Percentiles rank a stretch among this genome's conserved stretches.
Conservation (phyloP, 768 basidiomycete species). For the Tulasnella sp. region DNA sequence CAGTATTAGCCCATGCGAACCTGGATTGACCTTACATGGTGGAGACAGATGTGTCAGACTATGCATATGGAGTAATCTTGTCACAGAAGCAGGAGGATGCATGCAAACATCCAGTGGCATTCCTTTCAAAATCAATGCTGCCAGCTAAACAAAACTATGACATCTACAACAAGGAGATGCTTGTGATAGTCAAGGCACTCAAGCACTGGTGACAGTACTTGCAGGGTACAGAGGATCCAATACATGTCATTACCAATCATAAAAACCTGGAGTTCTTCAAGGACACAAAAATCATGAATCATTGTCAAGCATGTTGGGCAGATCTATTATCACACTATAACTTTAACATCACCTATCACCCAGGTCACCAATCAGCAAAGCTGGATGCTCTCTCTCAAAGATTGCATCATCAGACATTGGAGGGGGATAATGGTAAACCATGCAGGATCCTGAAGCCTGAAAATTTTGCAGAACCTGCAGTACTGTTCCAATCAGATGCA, state of each 20-base stretch:
- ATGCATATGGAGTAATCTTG: conserved; percentile 14
- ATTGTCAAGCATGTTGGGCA: conserved; percentile 21
- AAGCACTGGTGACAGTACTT: conserved; percentile 16
- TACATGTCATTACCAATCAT: conserved; percentile 18
- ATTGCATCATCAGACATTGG: neutral
- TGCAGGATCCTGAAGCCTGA: neutral
- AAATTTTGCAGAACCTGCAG: neutral
- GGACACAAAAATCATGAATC: conserved; percentile 12
- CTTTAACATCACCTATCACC: conserved; percentile 15
- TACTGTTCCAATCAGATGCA: neutral
- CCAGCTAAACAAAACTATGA: conserved; percentile 19
- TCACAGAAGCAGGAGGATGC: conserved; percentile 7
- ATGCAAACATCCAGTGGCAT: conserved; percentile 9
- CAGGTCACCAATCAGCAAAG: conserved; percentile 4
- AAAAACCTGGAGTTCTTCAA: conserved; percentile 20
- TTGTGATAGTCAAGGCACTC: conserved; percentile 21
- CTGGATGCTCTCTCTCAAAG: neutral
- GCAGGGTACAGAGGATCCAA: conserved; percentile 7
- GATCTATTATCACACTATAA: conserved; percentile 17
- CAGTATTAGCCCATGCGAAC: conserved; percentile 18
- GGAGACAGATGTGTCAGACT: conserved; percentile 18
- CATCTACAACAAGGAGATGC: conserved; percentile 27
- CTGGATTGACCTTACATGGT: neutral
- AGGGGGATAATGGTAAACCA: neutral
- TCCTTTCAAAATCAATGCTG: conserved; percentile 1